phyloP scores from a whole-genome alignment of 2,329 filamentous ascomycete genomes.

The Pyrenochaeta sp. region DNA sequence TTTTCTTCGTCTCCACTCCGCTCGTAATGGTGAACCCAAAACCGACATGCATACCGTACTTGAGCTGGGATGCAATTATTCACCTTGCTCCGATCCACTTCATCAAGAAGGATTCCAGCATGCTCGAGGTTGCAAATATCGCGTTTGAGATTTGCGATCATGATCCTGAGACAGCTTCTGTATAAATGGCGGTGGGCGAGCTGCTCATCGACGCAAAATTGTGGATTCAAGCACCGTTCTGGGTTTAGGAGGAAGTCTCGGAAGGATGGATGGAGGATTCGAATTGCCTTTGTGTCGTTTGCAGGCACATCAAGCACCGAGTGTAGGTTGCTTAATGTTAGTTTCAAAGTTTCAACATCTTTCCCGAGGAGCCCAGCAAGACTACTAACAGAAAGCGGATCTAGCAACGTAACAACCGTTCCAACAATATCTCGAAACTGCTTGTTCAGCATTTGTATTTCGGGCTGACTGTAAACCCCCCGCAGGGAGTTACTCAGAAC shows the following conservation, averaged over 20 bases:
- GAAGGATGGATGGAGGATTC: slow-evolving; percentile 2
- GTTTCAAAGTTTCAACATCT: neutral
- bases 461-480: no score
- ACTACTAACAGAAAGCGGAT: neutral
- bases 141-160: no score
- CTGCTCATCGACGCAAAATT: no score
- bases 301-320: slow-evolving; percentile 1
- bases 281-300: neutral
- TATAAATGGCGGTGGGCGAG: no score
- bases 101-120: no score
- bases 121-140: no score
- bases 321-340: neutral
- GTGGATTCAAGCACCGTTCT: neutral
- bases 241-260: slow-evolving; percentile 4
- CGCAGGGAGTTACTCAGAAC: neutral
- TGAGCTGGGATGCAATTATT: no score
- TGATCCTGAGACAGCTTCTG: no score
- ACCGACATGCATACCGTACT: no score
- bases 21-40: no score
- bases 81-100: no score
- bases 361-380: neutral
- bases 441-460: neutral
- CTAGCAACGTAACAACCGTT: neutral
- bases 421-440: neutral
- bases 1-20: no score